phyloP scores from a whole-genome alignment of 176 grass and related monocot genomes.

The Ensete glaucum region DNA sequence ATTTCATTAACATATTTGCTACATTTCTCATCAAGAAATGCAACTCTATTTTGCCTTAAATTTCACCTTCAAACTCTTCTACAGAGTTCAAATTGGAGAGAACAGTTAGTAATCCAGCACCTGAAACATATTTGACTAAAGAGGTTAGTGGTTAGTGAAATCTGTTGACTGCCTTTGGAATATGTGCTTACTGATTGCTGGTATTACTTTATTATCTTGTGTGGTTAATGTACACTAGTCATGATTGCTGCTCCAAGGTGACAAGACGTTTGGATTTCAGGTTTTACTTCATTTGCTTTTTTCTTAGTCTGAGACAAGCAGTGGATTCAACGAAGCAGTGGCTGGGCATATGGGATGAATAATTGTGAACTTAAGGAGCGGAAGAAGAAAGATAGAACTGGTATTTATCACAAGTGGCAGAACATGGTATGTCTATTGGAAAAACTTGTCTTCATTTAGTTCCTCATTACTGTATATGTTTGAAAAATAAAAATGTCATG shows the following conservation, averaged over 20 bases:
- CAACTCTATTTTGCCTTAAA: not conserved
- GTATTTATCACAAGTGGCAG: conserved; percentile 99
- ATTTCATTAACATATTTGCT: not conserved
- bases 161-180: not conserved
- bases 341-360: conserved; percentile 99
- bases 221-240: too few species aligned
- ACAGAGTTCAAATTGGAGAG: conserved; percentile 52
- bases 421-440: conserved; percentile 43
- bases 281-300: too few species aligned
- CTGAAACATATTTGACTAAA: conserved; percentile 76
- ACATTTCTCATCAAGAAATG: not conserved
- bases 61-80: conserved; percentile 9
- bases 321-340: conserved; percentile 9
- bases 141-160: conserved; percentile 40
- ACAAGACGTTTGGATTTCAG: too few species aligned
- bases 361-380: conserved; percentile 82
- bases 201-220: too few species aligned
- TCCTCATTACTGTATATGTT: too few species aligned
- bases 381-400: conserved; percentile 96
- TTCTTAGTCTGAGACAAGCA: too few species aligned
- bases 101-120: too few species aligned
- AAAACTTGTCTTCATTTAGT: not conserved
- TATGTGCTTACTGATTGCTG: not conserved
- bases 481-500: too few species aligned
- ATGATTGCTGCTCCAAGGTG: too few species aligned